Conservation (phyloP, 305 asterid genomes). For the Fraxinus nigra region DNA sequence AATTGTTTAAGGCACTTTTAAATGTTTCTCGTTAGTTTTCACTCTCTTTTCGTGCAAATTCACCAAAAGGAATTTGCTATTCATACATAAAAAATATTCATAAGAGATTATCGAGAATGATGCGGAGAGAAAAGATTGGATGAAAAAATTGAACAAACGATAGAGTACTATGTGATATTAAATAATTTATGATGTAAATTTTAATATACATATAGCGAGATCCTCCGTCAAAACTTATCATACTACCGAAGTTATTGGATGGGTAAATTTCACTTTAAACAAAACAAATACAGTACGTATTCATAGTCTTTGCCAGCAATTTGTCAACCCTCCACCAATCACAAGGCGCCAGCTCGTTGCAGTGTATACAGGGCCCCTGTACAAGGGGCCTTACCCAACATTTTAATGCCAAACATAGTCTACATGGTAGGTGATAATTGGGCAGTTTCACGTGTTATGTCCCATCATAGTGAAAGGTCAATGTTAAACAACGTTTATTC, state of each 20-base stretch:
- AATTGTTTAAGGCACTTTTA: background rate
- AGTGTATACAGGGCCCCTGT: too few species aligned
- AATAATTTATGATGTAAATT: too few species aligned
- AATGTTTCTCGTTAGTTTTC: background rate
- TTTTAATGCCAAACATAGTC: background rate
- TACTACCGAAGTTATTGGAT: too few species aligned
- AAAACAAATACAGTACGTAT: background rate
- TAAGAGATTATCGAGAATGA: too few species aligned
- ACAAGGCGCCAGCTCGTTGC: too few species aligned
- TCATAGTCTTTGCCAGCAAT: background rate
- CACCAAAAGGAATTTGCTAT: background rate
- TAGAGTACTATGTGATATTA: too few species aligned
- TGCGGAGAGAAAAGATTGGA: too few species aligned
- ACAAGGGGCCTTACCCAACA: background rate
- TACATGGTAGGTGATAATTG: background rate
- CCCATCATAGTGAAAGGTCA: background rate
- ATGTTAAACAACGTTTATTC: background rate
- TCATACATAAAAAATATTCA: too few species aligned
- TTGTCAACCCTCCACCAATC: too few species aligned
- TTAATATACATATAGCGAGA: too few species aligned
- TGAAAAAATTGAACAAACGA: too few species aligned
- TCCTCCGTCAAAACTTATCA: background rate
- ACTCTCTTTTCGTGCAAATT: background rate
- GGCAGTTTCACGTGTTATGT: background rate
- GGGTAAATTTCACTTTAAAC: background rate